Evolutionary conservation across 352 stramenopile species (phyloP), one percentile per base, ranked within the genome.

Genomic region (Phytopythium cucurbitacearum): DNA sequence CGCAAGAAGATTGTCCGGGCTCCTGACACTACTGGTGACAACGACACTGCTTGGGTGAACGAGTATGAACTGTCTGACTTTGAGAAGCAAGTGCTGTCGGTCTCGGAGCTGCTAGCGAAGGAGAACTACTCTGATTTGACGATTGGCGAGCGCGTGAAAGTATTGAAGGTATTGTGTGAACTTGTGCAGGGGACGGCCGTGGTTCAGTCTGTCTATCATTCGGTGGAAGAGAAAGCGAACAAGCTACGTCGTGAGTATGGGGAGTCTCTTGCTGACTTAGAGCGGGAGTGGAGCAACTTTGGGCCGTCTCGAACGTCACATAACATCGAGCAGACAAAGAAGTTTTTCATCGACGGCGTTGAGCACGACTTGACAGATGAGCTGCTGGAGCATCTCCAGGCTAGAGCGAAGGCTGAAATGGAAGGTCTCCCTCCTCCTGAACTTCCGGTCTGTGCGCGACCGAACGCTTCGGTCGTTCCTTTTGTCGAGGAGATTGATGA

Each of bases 331-430:
- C 58, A 62, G 5, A 92, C 79, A 0, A 74, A 75, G 16, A 78
- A 69, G 11, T 90, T 94, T 32, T 80, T 87, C 46, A 77, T 91
- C 42, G 76, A 94, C 60, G 76, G 83, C 0, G 70, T 81, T 7
- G 74, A 88, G 34, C 78, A 74, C 48, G 76, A 88, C 1, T 56
- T 94, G 10, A 89, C 80, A 1, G 80, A 91, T 40, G 76, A 89
- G 15, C 48, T 94, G 5, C 56, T 94, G 11, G 58, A 65, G 4
- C 87, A 89, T 53, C 53, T 94, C 15, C 69, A 89, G 43, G 71
- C 78, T 9, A 87, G 87, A 42, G 70, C 74, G 21, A 56, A 71
- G 7, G 83, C 83, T 21, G 79, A 91, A 47, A 53, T 87, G 2
- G 73, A 94, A 15, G 67, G 67, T 28, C 51, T 54, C 28, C 62